Conservation (phyloP, 2,329 filamentous ascomycete genomes). For the Chaetomium globosum region DNA sequence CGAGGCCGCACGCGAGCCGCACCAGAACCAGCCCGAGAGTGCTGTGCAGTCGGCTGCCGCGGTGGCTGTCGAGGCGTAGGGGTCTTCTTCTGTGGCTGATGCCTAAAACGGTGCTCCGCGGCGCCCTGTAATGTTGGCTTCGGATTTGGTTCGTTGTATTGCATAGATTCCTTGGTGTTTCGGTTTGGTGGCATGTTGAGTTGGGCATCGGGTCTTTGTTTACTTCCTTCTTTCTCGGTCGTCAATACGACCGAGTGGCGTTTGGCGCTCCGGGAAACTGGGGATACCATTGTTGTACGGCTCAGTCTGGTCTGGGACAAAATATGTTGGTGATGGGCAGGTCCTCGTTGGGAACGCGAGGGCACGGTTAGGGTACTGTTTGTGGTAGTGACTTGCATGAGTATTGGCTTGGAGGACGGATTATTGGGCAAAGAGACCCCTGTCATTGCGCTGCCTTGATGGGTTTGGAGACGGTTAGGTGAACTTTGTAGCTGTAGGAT, state of each 20-base stretch:
- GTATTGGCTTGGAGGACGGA: constrained; percentile 9
- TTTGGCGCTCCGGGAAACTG: constrained; percentile 35
- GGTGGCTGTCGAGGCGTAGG: constrained; percentile 33
- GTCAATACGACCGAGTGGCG: constrained; percentile 33
- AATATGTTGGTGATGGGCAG: constrained; percentile 6
- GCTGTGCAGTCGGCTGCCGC: constrained; percentile 37
- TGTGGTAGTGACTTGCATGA: constrained; percentile 3
- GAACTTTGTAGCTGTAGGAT: constrained; percentile 13
- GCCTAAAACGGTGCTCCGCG: not conserved
- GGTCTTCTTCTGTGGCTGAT: constrained; percentile 3
- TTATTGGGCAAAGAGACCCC: not conserved
- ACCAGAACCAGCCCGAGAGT: constrained; percentile 42
- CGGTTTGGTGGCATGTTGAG: constrained; percentile 3
- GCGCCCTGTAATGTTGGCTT: constrained; percentile 14
- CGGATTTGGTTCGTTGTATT: constrained; percentile 13
- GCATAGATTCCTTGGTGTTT: constrained; percentile 23
- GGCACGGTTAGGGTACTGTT: not conserved
- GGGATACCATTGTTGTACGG: constrained; percentile 33
- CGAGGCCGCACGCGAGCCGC: constrained; percentile 57
- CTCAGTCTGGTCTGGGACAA: constrained; percentile 20
- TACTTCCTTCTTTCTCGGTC: constrained; percentile 25
- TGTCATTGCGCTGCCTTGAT: not conserved
- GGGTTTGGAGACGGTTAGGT: not conserved
- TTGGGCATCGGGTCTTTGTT: constrained; percentile 19
- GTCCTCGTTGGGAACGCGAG: not conserved